Evolutionary conservation across 371 early-diverging fungal genomes (phyloP).

Genomic region (Rhizopus stolonifer): DNA sequence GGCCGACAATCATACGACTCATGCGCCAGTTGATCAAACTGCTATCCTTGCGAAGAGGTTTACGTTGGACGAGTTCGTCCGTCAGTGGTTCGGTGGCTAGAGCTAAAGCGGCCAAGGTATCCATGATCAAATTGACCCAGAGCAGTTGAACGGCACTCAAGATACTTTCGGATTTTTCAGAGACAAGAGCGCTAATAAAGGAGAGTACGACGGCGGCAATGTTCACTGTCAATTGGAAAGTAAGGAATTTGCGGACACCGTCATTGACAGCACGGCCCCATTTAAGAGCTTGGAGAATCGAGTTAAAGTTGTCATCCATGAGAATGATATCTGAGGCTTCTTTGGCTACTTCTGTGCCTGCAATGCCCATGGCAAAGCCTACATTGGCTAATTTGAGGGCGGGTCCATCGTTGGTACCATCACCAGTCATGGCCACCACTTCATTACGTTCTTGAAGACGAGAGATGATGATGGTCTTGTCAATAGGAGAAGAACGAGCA

Average conservation of each 20-base stretch:
- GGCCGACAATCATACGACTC: slow-evolving; percentile 61
- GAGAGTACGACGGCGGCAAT: slow-evolving; percentile 79
- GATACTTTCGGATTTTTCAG: slow-evolving; percentile 93
- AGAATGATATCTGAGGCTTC: slow-evolving; percentile 89
- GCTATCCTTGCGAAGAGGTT: slow-evolving; percentile 29
- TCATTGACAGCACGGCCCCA: slow-evolving; percentile 95
- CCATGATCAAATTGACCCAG: slow-evolving; percentile 96
- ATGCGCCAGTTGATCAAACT: slow-evolving; percentile 66
- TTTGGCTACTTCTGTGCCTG: slow-evolving; percentile 93
- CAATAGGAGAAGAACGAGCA: slow-evolving; percentile 85
- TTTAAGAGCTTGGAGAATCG: slow-evolving; percentile 78
- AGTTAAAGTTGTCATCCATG: slow-evolving; percentile 90
- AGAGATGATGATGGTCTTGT: slow-evolving; percentile 85
- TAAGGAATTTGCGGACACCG: slow-evolving; percentile 86
- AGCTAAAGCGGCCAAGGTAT: slow-evolving; percentile 94
- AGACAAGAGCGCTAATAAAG: slow-evolving; percentile 86
- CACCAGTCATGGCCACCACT: slow-evolving; percentile 78
- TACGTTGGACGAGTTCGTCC: slow-evolving; percentile 66
- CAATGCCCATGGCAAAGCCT: slow-evolving; percentile 93
- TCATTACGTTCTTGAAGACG: slow-evolving; percentile 67
- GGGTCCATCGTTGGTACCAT: slow-evolving; percentile 95
- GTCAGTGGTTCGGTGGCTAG: slow-evolving; percentile 95
- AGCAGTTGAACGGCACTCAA: slow-evolving; percentile 92
- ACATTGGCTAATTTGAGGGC: slow-evolving; percentile 92
- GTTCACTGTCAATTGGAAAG: slow-evolving; percentile 95